These are phyloP conservation scores for Dipodascus geniculatus DNA, from an alignment of 805 yeast species.

Conservation along the genomic window DNA sequence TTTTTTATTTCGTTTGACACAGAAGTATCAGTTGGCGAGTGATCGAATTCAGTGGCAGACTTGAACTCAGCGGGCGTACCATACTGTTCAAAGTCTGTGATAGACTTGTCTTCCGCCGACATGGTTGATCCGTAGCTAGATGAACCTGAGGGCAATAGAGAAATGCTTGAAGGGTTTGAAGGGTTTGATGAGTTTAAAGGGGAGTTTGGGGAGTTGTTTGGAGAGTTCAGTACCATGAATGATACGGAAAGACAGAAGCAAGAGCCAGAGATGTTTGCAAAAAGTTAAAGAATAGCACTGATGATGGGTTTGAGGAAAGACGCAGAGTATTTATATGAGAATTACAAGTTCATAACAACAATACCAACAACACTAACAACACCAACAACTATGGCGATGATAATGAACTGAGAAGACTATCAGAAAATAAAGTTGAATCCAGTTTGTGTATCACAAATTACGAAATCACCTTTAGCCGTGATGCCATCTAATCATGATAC, in stretches of 20 bases:
- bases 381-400: too few species aligned
- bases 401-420: too few species aligned
- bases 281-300: background rate
- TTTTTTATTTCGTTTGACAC: background rate
- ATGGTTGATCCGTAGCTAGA: background rate
- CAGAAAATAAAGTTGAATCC: too few species aligned
- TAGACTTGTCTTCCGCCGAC: background rate
- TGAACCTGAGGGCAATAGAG: too few species aligned
- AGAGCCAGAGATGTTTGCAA: background rate
- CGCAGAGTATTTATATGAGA: too few species aligned
- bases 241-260: background rate
- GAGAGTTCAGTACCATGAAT: background rate
- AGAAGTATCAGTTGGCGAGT: background rate
- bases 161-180: too few species aligned
- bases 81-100: background rate
- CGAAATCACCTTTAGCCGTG: too few species aligned
- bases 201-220: background rate
- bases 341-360: background rate
- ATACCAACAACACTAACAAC: background rate
- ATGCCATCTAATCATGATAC: too few species aligned
- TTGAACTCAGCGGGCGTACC: background rate
- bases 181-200: too few species aligned
- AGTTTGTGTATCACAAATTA: too few species aligned
- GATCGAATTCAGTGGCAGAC: background rate
- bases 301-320: too few species aligned